phyloP scores from a whole-genome alignment of 163 green algal genomes.

The Prototheca wickerhamii region DNA sequence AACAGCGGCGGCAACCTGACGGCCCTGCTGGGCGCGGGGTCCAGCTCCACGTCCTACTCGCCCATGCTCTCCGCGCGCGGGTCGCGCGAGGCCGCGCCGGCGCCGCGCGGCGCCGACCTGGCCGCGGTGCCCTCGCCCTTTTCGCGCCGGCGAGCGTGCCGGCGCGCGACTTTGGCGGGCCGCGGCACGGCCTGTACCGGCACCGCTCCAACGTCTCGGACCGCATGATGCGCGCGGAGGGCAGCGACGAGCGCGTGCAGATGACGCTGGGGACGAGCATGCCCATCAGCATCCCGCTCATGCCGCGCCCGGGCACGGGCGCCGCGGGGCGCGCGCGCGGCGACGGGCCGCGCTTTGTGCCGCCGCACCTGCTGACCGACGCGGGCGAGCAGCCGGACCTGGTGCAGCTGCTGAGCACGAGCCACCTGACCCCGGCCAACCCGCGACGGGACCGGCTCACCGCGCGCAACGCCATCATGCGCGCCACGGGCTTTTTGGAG shows the following conservation, averaged over 20 bases:
- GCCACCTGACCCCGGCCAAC: slow-evolving; percentile 10
- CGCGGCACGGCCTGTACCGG: neutral
- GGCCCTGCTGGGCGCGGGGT: neutral
- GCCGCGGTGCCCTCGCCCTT: too few species aligned
- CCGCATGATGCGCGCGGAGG: neutral
- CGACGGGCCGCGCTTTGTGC: slow-evolving; percentile 21
- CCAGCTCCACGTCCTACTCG: neutral
- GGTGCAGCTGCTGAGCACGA: neutral
- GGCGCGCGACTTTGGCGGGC: neutral
- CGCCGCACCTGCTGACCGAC: slow-evolving; percentile 26
- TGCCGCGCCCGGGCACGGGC: slow-evolving; percentile 16
- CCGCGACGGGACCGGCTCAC: slow-evolving; percentile 21
- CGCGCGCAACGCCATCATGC: slow-evolving; percentile 33
- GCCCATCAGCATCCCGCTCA: slow-evolving; percentile 31
- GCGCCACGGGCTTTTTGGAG: slow-evolving; percentile 34
- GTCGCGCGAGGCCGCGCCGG: too few species aligned
- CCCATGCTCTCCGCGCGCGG: neutral
- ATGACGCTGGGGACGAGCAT: slow-evolving; percentile 21
- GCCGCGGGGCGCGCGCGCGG: neutral
- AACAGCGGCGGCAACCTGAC: neutral
- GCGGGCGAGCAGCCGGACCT: slow-evolving; percentile 2
- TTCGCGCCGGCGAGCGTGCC: too few species aligned
- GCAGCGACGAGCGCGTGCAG: neutral
- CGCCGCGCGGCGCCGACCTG: too few species aligned
- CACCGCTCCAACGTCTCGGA: neutral